Percentiles rank a stretch among this genome's conserved stretches.
Evolutionary conservation across 2,329 filamentous ascomycete genomes (phyloP).

Genomic region (Microcyclosporella mali): DNA sequence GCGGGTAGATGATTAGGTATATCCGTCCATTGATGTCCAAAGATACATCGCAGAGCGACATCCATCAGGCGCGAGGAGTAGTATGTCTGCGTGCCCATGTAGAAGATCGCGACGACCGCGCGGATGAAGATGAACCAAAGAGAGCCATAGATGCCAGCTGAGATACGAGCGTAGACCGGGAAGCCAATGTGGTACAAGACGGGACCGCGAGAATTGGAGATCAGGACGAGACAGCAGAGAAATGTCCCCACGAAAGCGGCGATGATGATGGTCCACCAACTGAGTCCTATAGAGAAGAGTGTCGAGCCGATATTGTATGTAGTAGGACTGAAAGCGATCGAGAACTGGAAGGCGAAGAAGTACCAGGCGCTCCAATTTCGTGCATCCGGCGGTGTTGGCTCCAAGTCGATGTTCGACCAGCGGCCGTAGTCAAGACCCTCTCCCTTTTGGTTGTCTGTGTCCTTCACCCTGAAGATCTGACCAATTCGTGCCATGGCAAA

Average conservation of each 20-base stretch:
- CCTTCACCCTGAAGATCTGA: neutral
- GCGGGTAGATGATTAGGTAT: constrained; percentile 27
- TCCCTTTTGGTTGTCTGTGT: neutral
- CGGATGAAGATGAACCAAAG: constrained; percentile 38
- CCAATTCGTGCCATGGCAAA: neutral
- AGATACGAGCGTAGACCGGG: constrained; percentile 32
- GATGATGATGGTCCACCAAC: constrained; percentile 32
- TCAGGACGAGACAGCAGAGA: constrained; percentile 30
- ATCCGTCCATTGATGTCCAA: constrained; percentile 34
- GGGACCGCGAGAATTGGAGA: constrained; percentile 33
- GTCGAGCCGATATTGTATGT: constrained; percentile 31
- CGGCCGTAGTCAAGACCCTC: constrained; percentile 8
- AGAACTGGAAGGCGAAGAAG: constrained; percentile 33
- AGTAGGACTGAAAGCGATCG: constrained; percentile 31
- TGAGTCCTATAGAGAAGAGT: constrained; percentile 30
- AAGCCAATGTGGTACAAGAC: constrained; percentile 35
- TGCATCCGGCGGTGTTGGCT: constrained; percentile 19
- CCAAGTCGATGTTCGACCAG: constrained; percentile 23
- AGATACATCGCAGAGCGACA: constrained; percentile 36
- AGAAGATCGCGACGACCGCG: constrained; percentile 35
- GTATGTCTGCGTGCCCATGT: constrained; percentile 34
- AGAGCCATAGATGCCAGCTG: constrained; percentile 34
- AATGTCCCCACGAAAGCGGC: constrained; percentile 26
- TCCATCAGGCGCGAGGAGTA: constrained; percentile 33
- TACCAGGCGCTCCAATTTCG: constrained; percentile 22